Evolutionary conservation across 352 stramenopile species (phyloP).

Genomic region (Phytopythium litorale): DNA sequence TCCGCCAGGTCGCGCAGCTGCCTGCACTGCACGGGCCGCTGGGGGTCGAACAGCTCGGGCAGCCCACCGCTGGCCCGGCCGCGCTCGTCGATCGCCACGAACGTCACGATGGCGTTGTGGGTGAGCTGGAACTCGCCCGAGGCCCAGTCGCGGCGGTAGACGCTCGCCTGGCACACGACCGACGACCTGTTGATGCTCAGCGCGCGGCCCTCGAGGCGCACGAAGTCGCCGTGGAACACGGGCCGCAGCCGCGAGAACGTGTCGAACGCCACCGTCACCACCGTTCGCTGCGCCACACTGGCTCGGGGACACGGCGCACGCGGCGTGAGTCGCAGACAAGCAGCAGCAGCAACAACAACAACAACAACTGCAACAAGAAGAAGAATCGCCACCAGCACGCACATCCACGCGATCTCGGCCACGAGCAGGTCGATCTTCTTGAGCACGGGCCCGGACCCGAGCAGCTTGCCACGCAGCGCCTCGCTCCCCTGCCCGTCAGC

Average conservation of each 20-base stretch:
- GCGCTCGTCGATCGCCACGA: conserved; percentile 28
- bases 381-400: background rate
- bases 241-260: conserved; percentile 35
- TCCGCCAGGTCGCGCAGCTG: conserved; percentile 18
- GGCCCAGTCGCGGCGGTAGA: conserved; percentile 17
- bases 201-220: conserved; percentile 47
- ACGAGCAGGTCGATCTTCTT: conserved; percentile 34
- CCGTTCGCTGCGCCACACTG: conserved; percentile 25
- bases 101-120: conserved; percentile 33
- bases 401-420: conserved; percentile 10
- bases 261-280: conserved; percentile 44
- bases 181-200: conserved; percentile 32
- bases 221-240: conserved; percentile 32
- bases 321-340: background rate
- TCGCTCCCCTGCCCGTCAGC: conserved; percentile 33
- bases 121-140: conserved; percentile 24
- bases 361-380: background rate
- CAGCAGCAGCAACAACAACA: background rate
- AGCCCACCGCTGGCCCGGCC: conserved; percentile 14
- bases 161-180: conserved; percentile 19
- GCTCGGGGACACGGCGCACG: background rate
- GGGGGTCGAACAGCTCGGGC: conserved; percentile 20
- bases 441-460: conserved; percentile 46
- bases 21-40: conserved; percentile 15
- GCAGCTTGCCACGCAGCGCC: conserved; percentile 38